Evolutionary conservation across 2,329 filamentous ascomycete genomes (phyloP).

Genomic region (Xylaria sp.): DNA sequence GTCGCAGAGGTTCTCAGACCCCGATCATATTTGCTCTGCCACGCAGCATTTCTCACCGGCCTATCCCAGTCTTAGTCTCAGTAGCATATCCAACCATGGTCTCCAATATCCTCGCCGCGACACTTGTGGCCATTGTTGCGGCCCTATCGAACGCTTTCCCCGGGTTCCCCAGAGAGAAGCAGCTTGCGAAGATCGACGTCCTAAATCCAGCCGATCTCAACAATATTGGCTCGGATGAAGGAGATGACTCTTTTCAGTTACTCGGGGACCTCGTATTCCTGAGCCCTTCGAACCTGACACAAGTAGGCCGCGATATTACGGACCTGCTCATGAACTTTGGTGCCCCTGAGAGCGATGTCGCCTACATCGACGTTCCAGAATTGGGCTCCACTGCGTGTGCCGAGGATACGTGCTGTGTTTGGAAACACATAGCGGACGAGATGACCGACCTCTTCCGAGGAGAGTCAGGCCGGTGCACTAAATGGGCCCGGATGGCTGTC

Average conservation of each 20-base stretch:
- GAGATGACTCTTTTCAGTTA: conserved; percentile 40
- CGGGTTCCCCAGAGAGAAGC: conserved; percentile 30
- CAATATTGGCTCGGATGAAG: conserved; percentile 25
- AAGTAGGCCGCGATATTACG: conserved; percentile 52
- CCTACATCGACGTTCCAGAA: conserved; percentile 36
- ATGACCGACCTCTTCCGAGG: conserved; percentile 52
- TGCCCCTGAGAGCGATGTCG: conserved; percentile 41
- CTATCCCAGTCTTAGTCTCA: not conserved
- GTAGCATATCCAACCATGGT: conserved; percentile 3
- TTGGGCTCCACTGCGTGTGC: conserved; percentile 46
- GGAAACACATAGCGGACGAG: conserved; percentile 56
- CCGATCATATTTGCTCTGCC: not conserved
- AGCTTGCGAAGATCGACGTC: conserved; percentile 34
- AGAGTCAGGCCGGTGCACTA: conserved; percentile 54
- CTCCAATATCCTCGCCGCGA: conserved; percentile 1
- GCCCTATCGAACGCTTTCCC: conserved; percentile 20
- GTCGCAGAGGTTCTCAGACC: not conserved
- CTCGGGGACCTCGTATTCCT: conserved; percentile 54
- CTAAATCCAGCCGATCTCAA: conserved; percentile 34
- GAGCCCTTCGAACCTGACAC: conserved; percentile 46
- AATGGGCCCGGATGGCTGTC: conserved; percentile 56
- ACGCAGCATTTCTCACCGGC: not conserved
- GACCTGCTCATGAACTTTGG: conserved; percentile 49
- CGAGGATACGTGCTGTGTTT: conserved; percentile 57
- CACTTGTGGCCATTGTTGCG: conserved; percentile 7